Conservation (phyloP, 2,329 filamentous ascomycete species). For the Botrytis deweyae region DNA sequence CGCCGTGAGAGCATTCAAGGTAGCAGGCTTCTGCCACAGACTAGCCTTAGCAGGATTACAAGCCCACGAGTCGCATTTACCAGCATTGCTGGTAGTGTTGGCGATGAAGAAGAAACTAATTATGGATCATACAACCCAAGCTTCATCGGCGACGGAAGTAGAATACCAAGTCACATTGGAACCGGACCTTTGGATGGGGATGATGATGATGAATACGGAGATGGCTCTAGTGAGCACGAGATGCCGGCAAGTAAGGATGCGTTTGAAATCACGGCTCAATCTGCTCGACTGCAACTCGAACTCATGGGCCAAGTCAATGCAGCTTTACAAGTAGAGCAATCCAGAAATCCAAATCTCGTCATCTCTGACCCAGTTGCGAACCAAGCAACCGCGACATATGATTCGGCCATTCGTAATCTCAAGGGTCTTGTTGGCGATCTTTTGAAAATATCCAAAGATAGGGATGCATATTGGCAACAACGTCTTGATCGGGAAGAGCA, state of each 20-base stretch:
- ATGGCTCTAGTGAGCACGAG: conserved; percentile 77
- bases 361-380: conserved; percentile 75
- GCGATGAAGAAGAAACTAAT: conserved; percentile 53
- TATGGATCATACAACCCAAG: conserved; percentile 59
- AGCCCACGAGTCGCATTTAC: conserved; percentile 37
- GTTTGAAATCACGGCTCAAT: conserved; percentile 95
- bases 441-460: conserved; percentile 86
- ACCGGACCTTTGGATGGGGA: conserved; percentile 49
- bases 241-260: conserved; percentile 82
- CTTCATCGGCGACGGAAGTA: conserved; percentile 43
- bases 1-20: conserved; percentile 49
- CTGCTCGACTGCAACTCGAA: conserved; percentile 87
- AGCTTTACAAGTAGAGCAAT: conserved; percentile 72
- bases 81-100: conserved; percentile 40
- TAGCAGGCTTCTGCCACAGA: conserved; percentile 31
- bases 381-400: conserved; percentile 81
- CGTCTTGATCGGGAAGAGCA: conserved; percentile 87
- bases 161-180: conserved; percentile 32
- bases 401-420: conserved; percentile 83
- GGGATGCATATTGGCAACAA: conserved; percentile 97
- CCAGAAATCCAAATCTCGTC: conserved; percentile 65
- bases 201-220: conserved; percentile 73
- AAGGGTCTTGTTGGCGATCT: conserved; percentile 83
- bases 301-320: conserved; percentile 81
- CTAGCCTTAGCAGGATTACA: conserved; percentile 31